Evolutionary conservation across 768 basidiomycete species (phyloP).

Genomic region (Asterophora lycoperdoides): DNA sequence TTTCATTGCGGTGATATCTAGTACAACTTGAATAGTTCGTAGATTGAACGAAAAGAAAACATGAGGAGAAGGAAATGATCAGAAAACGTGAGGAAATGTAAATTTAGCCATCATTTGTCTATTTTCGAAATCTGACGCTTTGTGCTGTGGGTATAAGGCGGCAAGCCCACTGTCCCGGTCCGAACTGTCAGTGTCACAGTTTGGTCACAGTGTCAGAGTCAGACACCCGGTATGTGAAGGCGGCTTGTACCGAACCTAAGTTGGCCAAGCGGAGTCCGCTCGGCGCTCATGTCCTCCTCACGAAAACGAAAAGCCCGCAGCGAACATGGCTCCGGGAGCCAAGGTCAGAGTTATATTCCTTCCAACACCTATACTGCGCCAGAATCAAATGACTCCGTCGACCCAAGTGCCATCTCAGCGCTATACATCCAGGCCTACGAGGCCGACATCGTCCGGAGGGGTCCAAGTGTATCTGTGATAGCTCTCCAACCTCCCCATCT

Average conservation of each 20-base stretch:
- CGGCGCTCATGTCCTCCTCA: slow-evolving; percentile 10
- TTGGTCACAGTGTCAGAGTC: no score
- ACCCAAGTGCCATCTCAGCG: slow-evolving; percentile 21
- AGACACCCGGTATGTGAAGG: no score
- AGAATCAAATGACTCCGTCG: neutral
- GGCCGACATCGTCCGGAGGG: slow-evolving; percentile 61
- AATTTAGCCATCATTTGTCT: neutral
- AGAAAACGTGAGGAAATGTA: neutral
- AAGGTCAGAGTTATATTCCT: neutral
- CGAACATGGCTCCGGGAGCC: no score
- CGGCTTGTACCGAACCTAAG: no score
- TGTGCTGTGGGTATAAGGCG: neutral
- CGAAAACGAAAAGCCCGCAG: slow-evolving; percentile 13
- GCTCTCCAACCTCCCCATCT: slow-evolving; percentile 28
- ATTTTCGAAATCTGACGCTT: neutral
- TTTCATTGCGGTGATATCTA: no score
- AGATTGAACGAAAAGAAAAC: no score
- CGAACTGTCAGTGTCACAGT: no score
- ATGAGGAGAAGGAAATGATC: neutral
- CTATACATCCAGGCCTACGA: slow-evolving; percentile 71
- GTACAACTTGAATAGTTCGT: no score
- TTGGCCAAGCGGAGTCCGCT: no score
- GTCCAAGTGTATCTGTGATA: slow-evolving; percentile 33
- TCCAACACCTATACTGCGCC: neutral
- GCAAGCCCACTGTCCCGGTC: no score